These are phyloP conservation scores for Ceratobasidium sp. DNA, from an alignment of 1,284 basidiomycete genomes.

Conservation along the genomic window DNA sequence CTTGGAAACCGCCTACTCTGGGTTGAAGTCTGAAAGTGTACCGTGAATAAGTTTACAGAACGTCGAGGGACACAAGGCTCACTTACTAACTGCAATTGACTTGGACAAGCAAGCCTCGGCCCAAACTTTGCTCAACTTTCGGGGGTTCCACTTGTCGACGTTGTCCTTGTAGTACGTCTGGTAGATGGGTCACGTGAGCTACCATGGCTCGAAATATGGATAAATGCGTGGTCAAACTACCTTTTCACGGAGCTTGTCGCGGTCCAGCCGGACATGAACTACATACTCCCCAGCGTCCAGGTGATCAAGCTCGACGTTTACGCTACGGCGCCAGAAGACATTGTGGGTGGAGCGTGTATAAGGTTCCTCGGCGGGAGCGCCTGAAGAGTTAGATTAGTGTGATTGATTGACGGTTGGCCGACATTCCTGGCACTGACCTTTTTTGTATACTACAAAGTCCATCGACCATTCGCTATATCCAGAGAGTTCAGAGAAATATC, in stretches of 20 bases:
- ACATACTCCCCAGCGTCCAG: slow-evolving; percentile 38
- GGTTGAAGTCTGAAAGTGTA: slow-evolving; percentile 39
- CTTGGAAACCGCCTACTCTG: slow-evolving; percentile 21
- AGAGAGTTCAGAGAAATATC: slow-evolving; percentile 23
- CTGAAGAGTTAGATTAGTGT: neutral
- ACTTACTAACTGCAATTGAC: slow-evolving; percentile 47
- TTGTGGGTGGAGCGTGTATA: slow-evolving; percentile 27
- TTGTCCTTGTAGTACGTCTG: slow-evolving; percentile 38
- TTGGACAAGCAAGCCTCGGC: slow-evolving; percentile 38
- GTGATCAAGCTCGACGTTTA: slow-evolving; percentile 25
- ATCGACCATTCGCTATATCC: slow-evolving; percentile 24
- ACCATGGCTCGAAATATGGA: neutral
- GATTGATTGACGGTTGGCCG: neutral
- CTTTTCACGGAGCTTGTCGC: slow-evolving; percentile 34
- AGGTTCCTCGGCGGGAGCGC: slow-evolving; percentile 21
- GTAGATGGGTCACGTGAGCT: neutral
- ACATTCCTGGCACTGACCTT: neutral
- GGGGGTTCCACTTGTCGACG: slow-evolving; percentile 42
- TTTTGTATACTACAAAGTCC: slow-evolving; percentile 35
- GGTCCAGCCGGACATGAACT: slow-evolving; percentile 31
- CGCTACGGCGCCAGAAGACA: slow-evolving; percentile 26
- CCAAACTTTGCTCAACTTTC: slow-evolving; percentile 46
- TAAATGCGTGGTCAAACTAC: slow-evolving; percentile 1
- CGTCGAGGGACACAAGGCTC: neutral
- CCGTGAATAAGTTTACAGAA: neutral